These are phyloP conservation scores for Diaporthe australafricana DNA, from an alignment of 2,329 filamentous ascomycete genomes.

Conservation along the genomic window DNA sequence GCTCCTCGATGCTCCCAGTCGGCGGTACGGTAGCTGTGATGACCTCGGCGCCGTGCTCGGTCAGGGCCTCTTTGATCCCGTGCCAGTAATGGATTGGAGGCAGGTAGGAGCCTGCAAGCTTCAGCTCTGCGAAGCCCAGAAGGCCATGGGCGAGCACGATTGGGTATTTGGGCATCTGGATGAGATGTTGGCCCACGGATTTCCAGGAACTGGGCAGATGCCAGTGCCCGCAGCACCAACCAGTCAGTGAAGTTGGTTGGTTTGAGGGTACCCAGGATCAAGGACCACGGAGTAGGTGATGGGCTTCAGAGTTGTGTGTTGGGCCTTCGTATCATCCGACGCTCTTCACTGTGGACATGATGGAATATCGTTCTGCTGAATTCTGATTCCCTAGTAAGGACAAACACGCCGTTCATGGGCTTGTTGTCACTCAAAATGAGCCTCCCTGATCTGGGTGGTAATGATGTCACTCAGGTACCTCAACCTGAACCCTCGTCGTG, in stretches of 20 bases:
- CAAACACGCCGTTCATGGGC: neutral
- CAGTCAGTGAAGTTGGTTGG: neutral
- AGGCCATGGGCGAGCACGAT: conserved; percentile 75
- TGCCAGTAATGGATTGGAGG: conserved; percentile 73
- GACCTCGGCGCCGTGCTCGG: conserved; percentile 64
- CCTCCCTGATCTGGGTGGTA: neutral
- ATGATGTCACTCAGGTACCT: conserved; percentile 17
- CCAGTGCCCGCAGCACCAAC: neutral
- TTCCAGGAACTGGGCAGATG: no score
- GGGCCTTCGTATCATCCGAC: neutral
- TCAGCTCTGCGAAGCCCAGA: conserved; percentile 71
- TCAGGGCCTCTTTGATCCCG: conserved; percentile 70
- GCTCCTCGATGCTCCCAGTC: conserved; percentile 69
- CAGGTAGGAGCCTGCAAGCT: conserved; percentile 59
- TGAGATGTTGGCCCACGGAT: conserved; percentile 35
- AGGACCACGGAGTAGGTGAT: neutral
- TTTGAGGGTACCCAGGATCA: neutral
- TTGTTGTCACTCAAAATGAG: neutral
- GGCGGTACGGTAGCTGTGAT: conserved; percentile 72
- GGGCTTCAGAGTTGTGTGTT: no score
- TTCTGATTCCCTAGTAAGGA: neutral
- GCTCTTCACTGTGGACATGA: neutral
- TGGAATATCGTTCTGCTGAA: neutral
- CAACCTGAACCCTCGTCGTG: neutral
- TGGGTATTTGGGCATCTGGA: conserved; percentile 67